Percentiles rank a stretch among this genome's conserved stretches.
These are phyloP conservation scores for Aschersonia sp. DNA, from an alignment of 2,329 filamentous ascomycete genomes.

Conservation along the genomic window DNA sequence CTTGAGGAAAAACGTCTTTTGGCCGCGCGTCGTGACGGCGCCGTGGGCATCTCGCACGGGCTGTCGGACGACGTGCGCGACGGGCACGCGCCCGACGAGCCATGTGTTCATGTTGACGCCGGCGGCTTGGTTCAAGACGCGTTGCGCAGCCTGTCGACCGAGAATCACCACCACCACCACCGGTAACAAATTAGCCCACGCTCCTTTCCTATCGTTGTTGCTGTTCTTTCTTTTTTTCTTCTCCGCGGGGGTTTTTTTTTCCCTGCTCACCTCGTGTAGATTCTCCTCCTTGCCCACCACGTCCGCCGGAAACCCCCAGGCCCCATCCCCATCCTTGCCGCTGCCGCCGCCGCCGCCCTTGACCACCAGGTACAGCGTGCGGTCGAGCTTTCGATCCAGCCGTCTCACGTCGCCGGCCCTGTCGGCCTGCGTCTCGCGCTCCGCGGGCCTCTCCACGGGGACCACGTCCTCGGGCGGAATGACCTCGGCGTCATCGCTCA, in stretches of 20 bases:
- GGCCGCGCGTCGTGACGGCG: conserved; percentile 35
- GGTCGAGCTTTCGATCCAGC: conserved; percentile 63
- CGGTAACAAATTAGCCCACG: background rate
- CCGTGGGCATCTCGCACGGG: conserved; percentile 29
- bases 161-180: conserved; percentile 6
- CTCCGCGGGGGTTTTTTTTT: too few species aligned
- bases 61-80: conserved; percentile 59
- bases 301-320: conserved; percentile 75
- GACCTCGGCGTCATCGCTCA: conserved; percentile 45
- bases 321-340: conserved; percentile 25
- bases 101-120: conserved; percentile 98
- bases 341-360: conserved; percentile 34
- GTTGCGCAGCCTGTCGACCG: conserved; percentile 55
- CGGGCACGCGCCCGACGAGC: conserved; percentile 81
- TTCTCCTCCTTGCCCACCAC: conserved; percentile 56
- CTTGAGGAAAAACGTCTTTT: conserved; percentile 94
- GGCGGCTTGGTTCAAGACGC: conserved; percentile 60
- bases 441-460: conserved; percentile 54
- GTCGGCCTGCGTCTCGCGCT: conserved; percentile 67
- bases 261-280: conserved; percentile 58
- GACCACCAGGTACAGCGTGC: conserved; percentile 80
- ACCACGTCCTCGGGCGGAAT: conserved; percentile 44
- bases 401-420: conserved; percentile 56
- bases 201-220: too few species aligned
- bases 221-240: too few species aligned